Evolutionary conservation across 2,329 filamentous ascomycete genomes (phyloP).

Genomic region (Botrytis porri): DNA sequence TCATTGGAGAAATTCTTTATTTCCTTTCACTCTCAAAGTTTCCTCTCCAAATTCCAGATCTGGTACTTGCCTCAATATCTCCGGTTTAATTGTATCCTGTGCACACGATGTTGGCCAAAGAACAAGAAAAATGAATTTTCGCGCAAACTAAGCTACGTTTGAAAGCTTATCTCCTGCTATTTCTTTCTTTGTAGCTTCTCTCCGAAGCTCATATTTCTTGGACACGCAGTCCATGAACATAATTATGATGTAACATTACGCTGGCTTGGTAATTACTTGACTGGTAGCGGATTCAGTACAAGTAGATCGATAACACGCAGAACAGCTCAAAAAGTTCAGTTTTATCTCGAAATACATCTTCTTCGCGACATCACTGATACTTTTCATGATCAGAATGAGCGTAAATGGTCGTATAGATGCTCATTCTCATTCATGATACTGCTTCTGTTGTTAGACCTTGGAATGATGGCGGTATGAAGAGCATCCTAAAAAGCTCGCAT

Average conservation of each 20-base stretch:
- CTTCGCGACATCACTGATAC: neutral
- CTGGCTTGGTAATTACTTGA: neutral
- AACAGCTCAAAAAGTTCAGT: neutral
- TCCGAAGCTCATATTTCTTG: neutral
- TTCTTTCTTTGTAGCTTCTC: neutral
- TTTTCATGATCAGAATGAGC: fast-evolving
- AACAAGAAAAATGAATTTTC: neutral
- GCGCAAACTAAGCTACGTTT: neutral
- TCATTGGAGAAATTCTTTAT: neutral
- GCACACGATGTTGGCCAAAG: neutral
- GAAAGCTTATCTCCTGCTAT: neutral
- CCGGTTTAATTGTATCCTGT: neutral
- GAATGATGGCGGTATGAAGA: neutral
- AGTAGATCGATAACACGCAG: neutral
- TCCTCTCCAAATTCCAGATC: neutral
- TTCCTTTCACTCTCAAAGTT: neutral
- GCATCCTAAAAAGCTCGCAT: neutral
- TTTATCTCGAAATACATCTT: neutral
- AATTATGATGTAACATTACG: neutral
- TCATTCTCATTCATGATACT: neutral
- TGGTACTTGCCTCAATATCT: neutral
- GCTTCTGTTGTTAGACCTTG: neutral
- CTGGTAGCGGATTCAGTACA: neutral
- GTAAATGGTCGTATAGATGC: neutral
- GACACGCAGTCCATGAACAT: neutral